Conservation (phyloP, 2,329 filamentous ascomycete genomes). For the Exutisphaerella laricina region DNA sequence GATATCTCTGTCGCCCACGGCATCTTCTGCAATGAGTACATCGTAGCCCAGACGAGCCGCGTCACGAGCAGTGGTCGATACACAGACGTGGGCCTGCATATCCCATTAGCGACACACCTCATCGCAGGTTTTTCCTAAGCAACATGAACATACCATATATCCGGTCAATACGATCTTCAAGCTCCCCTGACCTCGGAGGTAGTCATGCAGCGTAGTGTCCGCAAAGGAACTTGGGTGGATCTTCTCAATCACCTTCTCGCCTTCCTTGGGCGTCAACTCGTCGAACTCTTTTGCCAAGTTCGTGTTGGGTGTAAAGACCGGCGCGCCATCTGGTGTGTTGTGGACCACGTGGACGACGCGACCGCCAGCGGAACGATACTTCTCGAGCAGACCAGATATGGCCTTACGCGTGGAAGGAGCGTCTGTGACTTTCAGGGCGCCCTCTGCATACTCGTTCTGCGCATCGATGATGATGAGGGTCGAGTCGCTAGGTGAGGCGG, state of each 20-base stretch:
- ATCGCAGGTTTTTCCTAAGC: no score
- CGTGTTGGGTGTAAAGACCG: conserved; percentile 60
- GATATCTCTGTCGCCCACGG: conserved; percentile 61
- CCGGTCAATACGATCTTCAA: conserved; percentile 59
- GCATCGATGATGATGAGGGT: conserved; percentile 64
- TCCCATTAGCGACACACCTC: not conserved
- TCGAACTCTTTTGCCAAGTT: conserved; percentile 55
- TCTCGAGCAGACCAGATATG: conserved; percentile 53
- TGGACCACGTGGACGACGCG: conserved; percentile 60
- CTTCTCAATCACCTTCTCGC: conserved; percentile 57
- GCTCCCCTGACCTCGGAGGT: conserved; percentile 42
- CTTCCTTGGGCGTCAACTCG: conserved; percentile 49
- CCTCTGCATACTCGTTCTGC: conserved; percentile 62
- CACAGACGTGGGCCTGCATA: conserved; percentile 56
- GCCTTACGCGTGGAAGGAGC: conserved; percentile 50
- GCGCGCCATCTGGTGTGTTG: conserved; percentile 54
- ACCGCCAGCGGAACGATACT: conserved; percentile 52
- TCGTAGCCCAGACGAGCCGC: conserved; percentile 59
- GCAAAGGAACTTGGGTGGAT: conserved; percentile 56
- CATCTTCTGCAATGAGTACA: conserved; percentile 56
- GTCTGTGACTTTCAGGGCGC: conserved; percentile 52
- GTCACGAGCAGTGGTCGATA: conserved; percentile 58
- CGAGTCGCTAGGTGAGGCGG: conserved; percentile 53
- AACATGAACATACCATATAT: conserved; percentile 48
- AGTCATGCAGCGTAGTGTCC: conserved; percentile 53